These are phyloP conservation scores for Celoporthe dispersa DNA, from an alignment of 2,329 filamentous ascomycete species.

Conservation along the genomic window DNA sequence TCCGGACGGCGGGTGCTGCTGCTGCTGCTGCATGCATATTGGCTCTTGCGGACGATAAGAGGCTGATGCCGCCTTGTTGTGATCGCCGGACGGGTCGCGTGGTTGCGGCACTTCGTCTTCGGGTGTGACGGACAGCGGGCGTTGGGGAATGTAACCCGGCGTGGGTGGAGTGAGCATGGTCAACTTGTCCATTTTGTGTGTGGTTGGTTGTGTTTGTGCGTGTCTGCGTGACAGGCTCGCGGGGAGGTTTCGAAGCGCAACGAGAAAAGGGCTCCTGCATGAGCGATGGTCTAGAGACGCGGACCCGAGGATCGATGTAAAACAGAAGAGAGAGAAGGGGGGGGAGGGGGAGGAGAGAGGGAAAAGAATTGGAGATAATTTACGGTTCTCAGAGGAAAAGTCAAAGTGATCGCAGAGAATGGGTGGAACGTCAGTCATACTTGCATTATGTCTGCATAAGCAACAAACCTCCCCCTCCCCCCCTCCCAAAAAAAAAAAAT, in stretches of 20 bases:
- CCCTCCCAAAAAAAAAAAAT: background rate
- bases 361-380: background rate
- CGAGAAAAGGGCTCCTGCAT: background rate
- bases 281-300: background rate
- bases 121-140: constrained; percentile 13
- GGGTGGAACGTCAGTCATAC: background rate
- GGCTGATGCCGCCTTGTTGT: background rate
- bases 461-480: background rate
- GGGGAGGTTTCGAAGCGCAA: background rate
- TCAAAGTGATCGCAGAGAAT: background rate
- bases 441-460: background rate
- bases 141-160: constrained; percentile 24
- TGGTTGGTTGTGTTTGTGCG: background rate
- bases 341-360: background rate
- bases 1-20: background rate
- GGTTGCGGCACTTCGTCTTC: background rate
- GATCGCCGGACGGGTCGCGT: background rate
- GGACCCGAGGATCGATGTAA: background rate
- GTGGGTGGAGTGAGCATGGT: constrained; percentile 16
- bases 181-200: constrained; percentile 20
- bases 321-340: background rate
- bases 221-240: background rate
- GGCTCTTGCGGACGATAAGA: constrained; percentile 7
- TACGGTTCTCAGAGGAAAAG: background rate
- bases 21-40: constrained; percentile 2